Conservation (phyloP, 495 filamentous ascomycete genomes). For the Penicillium antarcticum region DNA sequence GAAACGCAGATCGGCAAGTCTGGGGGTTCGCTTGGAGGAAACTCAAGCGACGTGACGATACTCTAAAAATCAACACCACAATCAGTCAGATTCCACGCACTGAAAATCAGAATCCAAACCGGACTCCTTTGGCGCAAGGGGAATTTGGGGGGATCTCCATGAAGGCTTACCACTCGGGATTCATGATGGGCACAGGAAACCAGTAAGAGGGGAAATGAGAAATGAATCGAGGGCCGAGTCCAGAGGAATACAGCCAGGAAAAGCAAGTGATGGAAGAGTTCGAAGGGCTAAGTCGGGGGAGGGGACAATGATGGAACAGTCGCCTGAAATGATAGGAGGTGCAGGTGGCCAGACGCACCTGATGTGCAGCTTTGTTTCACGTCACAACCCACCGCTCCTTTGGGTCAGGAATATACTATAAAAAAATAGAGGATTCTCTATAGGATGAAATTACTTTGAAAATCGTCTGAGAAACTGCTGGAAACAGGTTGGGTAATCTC, state of each 20-base stretch:
- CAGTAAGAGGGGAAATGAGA: neutral
- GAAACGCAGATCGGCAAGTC: slow-evolving; percentile 10
- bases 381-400: slow-evolving; percentile 14
- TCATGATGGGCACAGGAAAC: slow-evolving; percentile 59
- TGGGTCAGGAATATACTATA: neutral
- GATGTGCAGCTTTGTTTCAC: slow-evolving; percentile 33
- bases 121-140: slow-evolving; percentile 4
- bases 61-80: slow-evolving; percentile 18
- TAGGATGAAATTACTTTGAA: no score
- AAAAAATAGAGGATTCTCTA: no score
- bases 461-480: no score
- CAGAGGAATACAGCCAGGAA: neutral
- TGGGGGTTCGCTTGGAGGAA: slow-evolving; percentile 2
- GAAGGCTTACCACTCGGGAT: slow-evolving; percentile 85
- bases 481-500: neutral
- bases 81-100: slow-evolving; percentile 3
- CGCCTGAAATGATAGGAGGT: slow-evolving; percentile 38
- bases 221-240: neutral
- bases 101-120: neutral
- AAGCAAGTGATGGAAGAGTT: slow-evolving; percentile 3
- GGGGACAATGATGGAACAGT: slow-evolving; percentile 15
- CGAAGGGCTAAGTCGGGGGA: slow-evolving; percentile 6
- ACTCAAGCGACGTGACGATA: slow-evolving; percentile 1
- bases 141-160: slow-evolving; percentile 1
- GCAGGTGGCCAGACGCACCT: slow-evolving; percentile 29